Conservation (phyloP, 371 early-diverging fungal species). For the Blastocladiella emersonii region DNA sequence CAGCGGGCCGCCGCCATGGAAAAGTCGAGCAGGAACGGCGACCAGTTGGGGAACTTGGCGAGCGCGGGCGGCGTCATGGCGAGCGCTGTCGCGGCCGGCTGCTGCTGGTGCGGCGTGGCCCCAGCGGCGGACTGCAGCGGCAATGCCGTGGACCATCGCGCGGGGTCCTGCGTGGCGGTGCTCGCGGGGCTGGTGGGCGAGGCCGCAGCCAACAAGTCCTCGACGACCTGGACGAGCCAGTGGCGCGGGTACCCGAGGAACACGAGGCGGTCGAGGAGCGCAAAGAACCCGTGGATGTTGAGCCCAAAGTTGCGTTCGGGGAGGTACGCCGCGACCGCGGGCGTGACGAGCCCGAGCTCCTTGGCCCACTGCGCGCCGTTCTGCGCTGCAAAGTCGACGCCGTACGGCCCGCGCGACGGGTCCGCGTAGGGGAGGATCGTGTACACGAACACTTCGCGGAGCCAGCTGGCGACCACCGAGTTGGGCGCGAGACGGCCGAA, state of each 20-base stretch:
- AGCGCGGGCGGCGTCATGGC: too few species aligned
- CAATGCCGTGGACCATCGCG: too few species aligned
- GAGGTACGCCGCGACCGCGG: too few species aligned
- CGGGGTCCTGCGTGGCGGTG: too few species aligned
- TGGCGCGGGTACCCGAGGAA: not conserved
- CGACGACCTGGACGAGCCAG: not conserved
- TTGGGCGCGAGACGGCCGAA: not conserved
- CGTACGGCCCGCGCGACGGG: too few species aligned
- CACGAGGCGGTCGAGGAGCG: not conserved
- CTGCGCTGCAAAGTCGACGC: too few species aligned
- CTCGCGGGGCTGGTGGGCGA: too few species aligned
- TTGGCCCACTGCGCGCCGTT: not conserved
- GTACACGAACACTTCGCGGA: not conserved
- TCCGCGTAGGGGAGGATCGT: not conserved
- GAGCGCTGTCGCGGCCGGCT: not conserved
- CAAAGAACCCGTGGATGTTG: not conserved
- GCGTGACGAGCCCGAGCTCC: not conserved
- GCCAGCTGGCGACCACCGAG: not conserved
- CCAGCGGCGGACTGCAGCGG: too few species aligned
- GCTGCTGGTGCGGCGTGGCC: not conserved
- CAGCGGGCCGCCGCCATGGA: not conserved
- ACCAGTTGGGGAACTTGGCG: not conserved
- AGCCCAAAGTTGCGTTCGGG: too few species aligned
- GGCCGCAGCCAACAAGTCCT: not conserved
- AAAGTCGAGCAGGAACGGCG: not conserved